Evolutionary conservation across 306 rosid genomes (phyloP).

Genomic region (Comarum palustre): DNA sequence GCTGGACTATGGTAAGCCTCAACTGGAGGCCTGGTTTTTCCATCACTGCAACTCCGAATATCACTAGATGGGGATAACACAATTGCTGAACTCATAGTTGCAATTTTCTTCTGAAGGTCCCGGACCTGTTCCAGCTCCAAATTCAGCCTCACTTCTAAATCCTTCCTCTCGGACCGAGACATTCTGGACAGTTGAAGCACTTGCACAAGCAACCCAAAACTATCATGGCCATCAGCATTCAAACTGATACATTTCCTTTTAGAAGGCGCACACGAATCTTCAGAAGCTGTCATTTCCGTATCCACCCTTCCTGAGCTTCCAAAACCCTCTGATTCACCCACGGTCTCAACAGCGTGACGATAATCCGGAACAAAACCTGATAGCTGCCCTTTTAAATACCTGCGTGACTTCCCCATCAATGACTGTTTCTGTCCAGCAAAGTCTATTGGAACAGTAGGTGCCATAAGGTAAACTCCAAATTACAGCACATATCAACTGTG

Average conservation of each 20-base stretch:
- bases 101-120: conserved; percentile 56
- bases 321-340: conserved; percentile 88
- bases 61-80: conserved; percentile 60
- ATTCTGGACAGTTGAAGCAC: conserved; percentile 51
- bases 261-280: conserved; percentile 53
- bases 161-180: conserved; percentile 65
- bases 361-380: conserved; percentile 80
- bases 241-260: conserved; percentile 57
- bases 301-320: conserved; percentile 76
- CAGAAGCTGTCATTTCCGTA: conserved; percentile 45
- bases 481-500: conserved; percentile 69
- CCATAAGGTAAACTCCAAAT: conserved; percentile 63
- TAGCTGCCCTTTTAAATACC: conserved; percentile 74
- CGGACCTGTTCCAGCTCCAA: conserved; percentile 77
- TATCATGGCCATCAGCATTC: conserved; percentile 46
- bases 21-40: conserved; percentile 52
- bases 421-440: conserved; percentile 80
- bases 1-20: conserved; percentile 36
- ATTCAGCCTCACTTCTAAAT: conserved; percentile 55
- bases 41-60: conserved; percentile 58
- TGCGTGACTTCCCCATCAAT: conserved; percentile 83
- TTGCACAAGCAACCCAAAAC: conserved; percentile 60
- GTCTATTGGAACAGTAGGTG: conserved; percentile 91
- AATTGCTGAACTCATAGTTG: conserved; percentile 29
- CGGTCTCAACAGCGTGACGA: conserved; percentile 80